Base-by-base conservation (phyloP, 805 yeast genomes). In the Pichia heedii region DNA sequence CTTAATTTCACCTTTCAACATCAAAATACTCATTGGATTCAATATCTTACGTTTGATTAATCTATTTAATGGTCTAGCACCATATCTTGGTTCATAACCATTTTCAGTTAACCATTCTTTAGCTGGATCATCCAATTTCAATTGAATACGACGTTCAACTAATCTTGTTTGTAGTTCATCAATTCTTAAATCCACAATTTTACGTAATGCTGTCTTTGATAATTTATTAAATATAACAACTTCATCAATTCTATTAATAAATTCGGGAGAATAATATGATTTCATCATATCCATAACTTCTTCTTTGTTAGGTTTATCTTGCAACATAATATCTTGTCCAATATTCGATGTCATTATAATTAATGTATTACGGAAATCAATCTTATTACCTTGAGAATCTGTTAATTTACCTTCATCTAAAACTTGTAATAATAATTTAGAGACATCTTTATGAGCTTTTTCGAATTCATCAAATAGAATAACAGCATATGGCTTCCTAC, bases 341-440 rank as follows among this genome's bases (percentile, higher is more conserved):
- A 93, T 85, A 62, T 90, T 90, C 2, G 96, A 85, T 0, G 98
- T 90, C 96, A 90, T 87, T 13, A 93, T 95, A 55, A 90, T 87
- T 44, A 90, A 84, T 0, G 97, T 86, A 62, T 93, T 93, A 52
- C 89, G 77, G 77, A 90, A 90, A 61, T 93, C 97, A 39, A 93
- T 87, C 52, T 82, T 84, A 47, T 88, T 85, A 26, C 98, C 98
- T 56, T 88, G 95, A 2, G 96, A 83, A 60, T 90, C 98, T 0
- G 97, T 90, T 53, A 90, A 71, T 42, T 84, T 78, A 44, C 98
- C 98, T 63, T 90, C 98, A 62, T 90, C 98, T 42, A 90, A 69
- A 0, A 90, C 97, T 63, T 93, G 98, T 47, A 90, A 67, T 39
- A 90, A 68, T 34, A 90, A 71, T 64, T 93, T 93, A 26, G 95